phyloP scores from a whole-genome alignment of 2,329 filamentous ascomycete genomes.

The Bipolaris sorokiniana region DNA sequence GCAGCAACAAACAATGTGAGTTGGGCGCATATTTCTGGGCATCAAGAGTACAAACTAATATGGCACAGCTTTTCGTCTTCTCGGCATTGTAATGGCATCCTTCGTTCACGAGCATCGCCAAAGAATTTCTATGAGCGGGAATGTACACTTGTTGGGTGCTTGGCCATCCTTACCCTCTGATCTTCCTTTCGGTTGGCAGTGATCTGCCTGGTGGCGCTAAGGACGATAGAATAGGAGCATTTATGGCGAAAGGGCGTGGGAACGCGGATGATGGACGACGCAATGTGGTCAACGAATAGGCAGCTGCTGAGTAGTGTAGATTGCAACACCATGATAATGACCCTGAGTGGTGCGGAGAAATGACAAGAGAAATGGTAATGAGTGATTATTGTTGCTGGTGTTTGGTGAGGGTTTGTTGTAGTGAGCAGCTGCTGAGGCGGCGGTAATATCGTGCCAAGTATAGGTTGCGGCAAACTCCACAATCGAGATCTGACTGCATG shows the following conservation, averaged over 20 bases:
- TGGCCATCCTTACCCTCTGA: constrained; percentile 38
- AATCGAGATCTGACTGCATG: not conserved
- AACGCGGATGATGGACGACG: constrained; percentile 36
- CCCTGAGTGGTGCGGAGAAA: constrained; percentile 40
- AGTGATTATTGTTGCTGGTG: not conserved
- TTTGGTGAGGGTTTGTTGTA: not conserved
- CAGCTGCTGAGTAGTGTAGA: constrained; percentile 37
- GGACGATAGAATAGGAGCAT: constrained; percentile 39
- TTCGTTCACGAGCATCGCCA: constrained; percentile 32
- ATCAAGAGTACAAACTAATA: constrained; percentile 9
- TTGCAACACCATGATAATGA: constrained; percentile 42
- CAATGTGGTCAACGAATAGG: constrained; percentile 34
- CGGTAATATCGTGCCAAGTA: not conserved
- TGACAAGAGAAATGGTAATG: constrained; percentile 34
- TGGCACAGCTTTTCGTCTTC: constrained; percentile 62
- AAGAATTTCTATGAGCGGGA: constrained; percentile 37
- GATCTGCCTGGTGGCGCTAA: constrained; percentile 36
- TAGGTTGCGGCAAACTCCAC: not conserved
- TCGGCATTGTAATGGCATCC: constrained; percentile 56
- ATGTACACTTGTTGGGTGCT: constrained; percentile 34
- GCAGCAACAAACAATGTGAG: constrained; percentile 99
- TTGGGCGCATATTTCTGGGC: constrained; percentile 19
- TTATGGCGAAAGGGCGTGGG: constrained; percentile 30
- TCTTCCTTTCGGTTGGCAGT: constrained; percentile 38
- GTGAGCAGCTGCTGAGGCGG: not conserved